Base-by-base conservation (phyloP, 371 early-diverging fungal species). In the Actinomucor elegans region DNA sequence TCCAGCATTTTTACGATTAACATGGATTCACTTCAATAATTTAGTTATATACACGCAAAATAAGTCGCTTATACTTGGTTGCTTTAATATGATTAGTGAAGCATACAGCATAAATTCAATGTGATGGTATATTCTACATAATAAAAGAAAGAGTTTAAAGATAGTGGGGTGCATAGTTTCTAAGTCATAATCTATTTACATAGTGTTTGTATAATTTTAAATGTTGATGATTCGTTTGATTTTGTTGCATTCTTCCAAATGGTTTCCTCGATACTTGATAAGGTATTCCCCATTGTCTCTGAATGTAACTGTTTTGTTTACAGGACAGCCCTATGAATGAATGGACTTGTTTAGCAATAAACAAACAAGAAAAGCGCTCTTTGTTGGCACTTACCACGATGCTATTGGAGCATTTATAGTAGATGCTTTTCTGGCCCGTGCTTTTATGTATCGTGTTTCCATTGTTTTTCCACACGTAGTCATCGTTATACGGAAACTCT, bases 381-480 rank as follows among this genome's bases (percentile, higher is more conserved):
- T 28, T 28, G 12, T 11, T 27, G 26, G 2, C 10, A 27, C 31
- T 36, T 64, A 64, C 69, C 53, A 48, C 48, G 3, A 42, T 55
- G 27, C 66, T 59, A 40, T 69, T 66, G 1, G 63, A 62, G 18
- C 77, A 79, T 52, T 79, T 79, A 46, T 73, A 79, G 40, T 79
- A 79, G 31, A 79, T 69, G 47, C 77, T 74, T 54, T 74, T 79
- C 29, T 68, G 64, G 21, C 77, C 79, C n/a, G 69, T 68, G 44
- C 64, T 75, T 55, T 70, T 74, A 14, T 77, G 75, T 2, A 64
- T 58, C n/a, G 79, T 79, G 45, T 79, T 79, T 38, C 79, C 77
- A 47, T 80, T 80, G 55, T 80, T 80, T 67, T 75, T 76, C 80
- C 80, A 80, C 2, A 73, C 48, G 52, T 68, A 74, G 0, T 66